Evolutionary conservation across 2,329 filamentous ascomycete genomes (phyloP).

Genomic region (Elsinoe ampelina): DNA sequence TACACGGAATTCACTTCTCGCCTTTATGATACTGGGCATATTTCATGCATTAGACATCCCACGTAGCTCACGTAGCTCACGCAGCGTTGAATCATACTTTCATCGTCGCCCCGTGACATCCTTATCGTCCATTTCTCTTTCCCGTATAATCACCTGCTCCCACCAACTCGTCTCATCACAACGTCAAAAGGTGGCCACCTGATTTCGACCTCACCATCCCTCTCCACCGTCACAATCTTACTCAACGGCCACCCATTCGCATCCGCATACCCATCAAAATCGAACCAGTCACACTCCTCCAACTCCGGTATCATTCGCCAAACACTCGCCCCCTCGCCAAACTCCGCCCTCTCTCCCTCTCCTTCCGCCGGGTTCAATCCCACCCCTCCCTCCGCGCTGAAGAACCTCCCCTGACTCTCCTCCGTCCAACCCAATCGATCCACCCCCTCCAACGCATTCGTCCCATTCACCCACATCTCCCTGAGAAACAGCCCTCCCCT

Average conservation of each 20-base stretch:
- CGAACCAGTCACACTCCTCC: slow-evolving; percentile 8
- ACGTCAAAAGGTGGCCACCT: slow-evolving; percentile 7
- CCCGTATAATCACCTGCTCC: neutral
- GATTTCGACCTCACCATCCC: neutral
- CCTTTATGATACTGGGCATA: neutral
- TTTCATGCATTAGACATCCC: neutral
- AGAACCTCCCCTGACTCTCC: slow-evolving; percentile 4
- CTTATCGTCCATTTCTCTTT: neutral
- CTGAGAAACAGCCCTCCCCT: neutral
- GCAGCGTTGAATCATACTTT: neutral
- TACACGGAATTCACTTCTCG: neutral
- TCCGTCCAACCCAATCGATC: neutral
- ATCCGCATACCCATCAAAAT: slow-evolving; percentile 6
- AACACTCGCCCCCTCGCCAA: neutral
- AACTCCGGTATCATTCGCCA: slow-evolving; percentile 4
- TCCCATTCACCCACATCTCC: neutral
- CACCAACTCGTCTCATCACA: neutral
- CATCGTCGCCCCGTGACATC: neutral
- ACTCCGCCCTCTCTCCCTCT: neutral
- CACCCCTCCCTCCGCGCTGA: neutral
- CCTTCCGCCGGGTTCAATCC: slow-evolving; percentile 3
- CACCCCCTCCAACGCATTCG: neutral
- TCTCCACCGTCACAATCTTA: neutral
- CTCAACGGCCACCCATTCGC: slow-evolving; percentile 4
- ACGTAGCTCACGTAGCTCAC: slow-evolving; percentile 9